Conservation (phyloP, 2,329 filamentous ascomycete genomes). For the Teratosphaeria nubilosa region DNA sequence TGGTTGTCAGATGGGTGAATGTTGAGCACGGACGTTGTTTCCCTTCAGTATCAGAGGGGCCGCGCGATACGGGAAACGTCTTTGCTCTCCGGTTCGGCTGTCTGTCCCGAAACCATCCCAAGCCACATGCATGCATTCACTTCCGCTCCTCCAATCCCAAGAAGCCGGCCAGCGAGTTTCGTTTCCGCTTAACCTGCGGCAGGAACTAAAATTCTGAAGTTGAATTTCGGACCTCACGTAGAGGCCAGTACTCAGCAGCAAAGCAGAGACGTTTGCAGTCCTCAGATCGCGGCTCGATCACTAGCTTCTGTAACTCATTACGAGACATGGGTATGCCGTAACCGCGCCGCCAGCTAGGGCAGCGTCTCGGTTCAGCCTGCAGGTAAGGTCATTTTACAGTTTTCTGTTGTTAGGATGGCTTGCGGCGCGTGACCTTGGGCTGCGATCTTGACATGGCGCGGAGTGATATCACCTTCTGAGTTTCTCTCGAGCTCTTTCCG, state of each 20-base stretch:
- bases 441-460: background rate
- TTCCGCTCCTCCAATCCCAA: background rate
- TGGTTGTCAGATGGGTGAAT: background rate
- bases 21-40: background rate
- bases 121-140: too few species aligned
- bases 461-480: background rate
- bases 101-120: background rate
- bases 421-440: background rate
- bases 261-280: background rate
- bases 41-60: background rate
- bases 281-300: background rate
- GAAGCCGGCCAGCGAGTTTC: background rate
- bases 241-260: background rate
- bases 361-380: background rate
- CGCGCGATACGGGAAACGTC: background rate
- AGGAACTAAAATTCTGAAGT: background rate
- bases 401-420: background rate
- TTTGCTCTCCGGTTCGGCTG: background rate
- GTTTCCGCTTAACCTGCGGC: background rate
- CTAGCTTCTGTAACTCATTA: background rate
- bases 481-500: background rate
- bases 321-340: background rate
- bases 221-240: background rate
- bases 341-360: background rate
- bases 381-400: background rate